A percentile compares a stretch with the other conserved stretches of the same genome.
Conservation (phyloP, 2,329 filamentous ascomycete species). For the Cadophora gregata region DNA sequence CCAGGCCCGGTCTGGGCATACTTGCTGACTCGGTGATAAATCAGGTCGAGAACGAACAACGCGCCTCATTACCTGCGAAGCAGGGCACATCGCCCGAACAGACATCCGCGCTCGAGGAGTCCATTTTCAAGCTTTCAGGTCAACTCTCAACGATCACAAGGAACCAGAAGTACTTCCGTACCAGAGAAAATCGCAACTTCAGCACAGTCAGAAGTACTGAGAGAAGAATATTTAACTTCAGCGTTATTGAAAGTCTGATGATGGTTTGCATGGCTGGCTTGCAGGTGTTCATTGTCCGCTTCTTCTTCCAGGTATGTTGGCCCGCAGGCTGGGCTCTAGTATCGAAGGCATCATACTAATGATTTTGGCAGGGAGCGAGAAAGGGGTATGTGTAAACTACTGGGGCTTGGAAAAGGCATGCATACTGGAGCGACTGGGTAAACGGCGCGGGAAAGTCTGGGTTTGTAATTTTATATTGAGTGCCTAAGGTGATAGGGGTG, state of each 20-base stretch:
- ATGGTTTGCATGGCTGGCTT: slow-evolving; percentile 94
- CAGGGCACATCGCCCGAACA: slow-evolving; percentile 89
- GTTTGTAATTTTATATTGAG: slow-evolving; percentile 18
- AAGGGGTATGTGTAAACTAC: slow-evolving; percentile 69
- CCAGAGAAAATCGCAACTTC: slow-evolving; percentile 98
- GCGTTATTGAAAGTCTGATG: slow-evolving; percentile 87
- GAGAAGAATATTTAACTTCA: slow-evolving; percentile 95
- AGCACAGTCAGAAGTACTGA: slow-evolving; percentile 97
- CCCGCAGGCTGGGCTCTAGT: slow-evolving; percentile 16
- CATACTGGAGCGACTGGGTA: slow-evolving; percentile 17
- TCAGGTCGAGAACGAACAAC: slow-evolving; percentile 89
- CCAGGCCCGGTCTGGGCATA: not conserved
- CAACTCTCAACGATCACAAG: slow-evolving; percentile 92
- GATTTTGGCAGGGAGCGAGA: slow-evolving; percentile 59
- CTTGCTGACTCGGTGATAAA: slow-evolving; percentile 19
- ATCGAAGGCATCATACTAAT: slow-evolving; percentile 20
- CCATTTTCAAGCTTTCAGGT: slow-evolving; percentile 91
- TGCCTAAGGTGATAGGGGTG: slow-evolving; percentile 16
- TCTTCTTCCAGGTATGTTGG: slow-evolving; percentile 88
- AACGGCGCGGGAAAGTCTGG: slow-evolving; percentile 16
- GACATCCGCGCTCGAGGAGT: slow-evolving; percentile 87
- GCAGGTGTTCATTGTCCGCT: slow-evolving; percentile 96
- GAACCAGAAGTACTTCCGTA: slow-evolving; percentile 99
- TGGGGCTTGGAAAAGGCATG: slow-evolving; percentile 14
- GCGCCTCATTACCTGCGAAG: slow-evolving; percentile 83